These are phyloP conservation scores for Cyclotella choctawhatcheeana DNA, from an alignment of 108 stramenopile species.

Conservation along the genomic window DNA sequence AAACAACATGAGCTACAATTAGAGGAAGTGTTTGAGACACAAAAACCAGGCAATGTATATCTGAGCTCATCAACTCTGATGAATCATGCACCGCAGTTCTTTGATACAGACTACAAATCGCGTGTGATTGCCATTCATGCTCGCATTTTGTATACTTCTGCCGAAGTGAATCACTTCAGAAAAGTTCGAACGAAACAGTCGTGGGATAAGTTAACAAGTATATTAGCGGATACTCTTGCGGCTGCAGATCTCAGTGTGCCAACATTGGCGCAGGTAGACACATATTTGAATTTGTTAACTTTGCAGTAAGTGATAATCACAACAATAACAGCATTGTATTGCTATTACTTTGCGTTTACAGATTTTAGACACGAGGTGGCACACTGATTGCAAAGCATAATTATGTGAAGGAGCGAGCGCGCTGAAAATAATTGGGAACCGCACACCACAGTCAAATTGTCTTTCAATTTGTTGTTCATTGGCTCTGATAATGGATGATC, in stretches of 20 bases:
- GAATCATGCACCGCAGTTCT: conserved; percentile 37
- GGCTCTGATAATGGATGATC: no score
- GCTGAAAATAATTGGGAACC: no score
- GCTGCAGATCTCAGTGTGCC: conserved; percentile 27
- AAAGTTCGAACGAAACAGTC: conserved; percentile 19
- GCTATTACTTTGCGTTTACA: no score
- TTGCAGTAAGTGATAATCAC: not conserved
- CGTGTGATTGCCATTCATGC: conserved; percentile 37
- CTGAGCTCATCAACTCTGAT: conserved; percentile 30
- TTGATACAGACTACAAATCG: conserved; percentile 28
- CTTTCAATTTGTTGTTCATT: no score
- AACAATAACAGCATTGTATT: no score
- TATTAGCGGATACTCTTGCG: conserved; percentile 29
- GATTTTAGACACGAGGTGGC: no score
- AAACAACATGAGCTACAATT: conserved; percentile 1
- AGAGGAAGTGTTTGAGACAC: conserved; percentile 23
- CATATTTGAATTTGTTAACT: not conserved
- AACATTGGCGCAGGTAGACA: conserved; percentile 31
- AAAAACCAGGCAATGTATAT: conserved; percentile 27
- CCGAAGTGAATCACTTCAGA: conserved; percentile 25
- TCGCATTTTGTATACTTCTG: conserved; percentile 34
- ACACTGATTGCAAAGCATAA: no score
- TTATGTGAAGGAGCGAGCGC: no score
- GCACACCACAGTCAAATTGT: no score
- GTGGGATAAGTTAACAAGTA: conserved; percentile 23